Evolutionary conservation across 129 eudicot species (phyloP).

Genomic region (Logfia minima): DNA sequence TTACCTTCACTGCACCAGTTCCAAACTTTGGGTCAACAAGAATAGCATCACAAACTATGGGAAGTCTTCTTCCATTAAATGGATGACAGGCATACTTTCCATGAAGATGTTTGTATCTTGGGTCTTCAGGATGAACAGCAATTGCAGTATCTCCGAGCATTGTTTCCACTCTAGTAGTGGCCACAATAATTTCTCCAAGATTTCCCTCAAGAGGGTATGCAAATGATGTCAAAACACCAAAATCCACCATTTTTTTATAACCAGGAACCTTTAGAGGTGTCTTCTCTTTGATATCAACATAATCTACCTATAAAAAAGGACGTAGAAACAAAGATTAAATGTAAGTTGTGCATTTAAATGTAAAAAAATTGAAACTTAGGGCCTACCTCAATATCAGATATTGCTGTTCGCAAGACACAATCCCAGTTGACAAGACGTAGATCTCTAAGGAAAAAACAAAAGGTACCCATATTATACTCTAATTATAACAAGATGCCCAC

Average conservation of each 20-base stretch:
- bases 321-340: neutral
- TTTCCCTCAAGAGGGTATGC: constrained; percentile 88
- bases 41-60: constrained; percentile 75
- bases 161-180: constrained; percentile 92
- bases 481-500: neutral
- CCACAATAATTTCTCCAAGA: constrained; percentile 87
- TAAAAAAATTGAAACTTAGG: neutral
- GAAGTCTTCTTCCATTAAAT: constrained; percentile 78
- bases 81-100: constrained; percentile 86
- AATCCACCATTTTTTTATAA: constrained; percentile 66
- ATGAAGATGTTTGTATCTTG: constrained; percentile 83
- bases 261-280: constrained; percentile 80
- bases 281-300: constrained; percentile 77
- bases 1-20: constrained; percentile 96
- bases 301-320: constrained; percentile 64
- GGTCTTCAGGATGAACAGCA: constrained; percentile 90
- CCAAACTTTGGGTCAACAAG: constrained; percentile 94
- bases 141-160: constrained; percentile 98
- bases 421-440: constrained; percentile 95
- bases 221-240: constrained; percentile 90
- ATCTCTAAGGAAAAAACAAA: constrained; percentile 50
- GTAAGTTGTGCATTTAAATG: neutral
- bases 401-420: constrained; percentile 90
- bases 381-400: constrained; percentile 93
- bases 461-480: neutral